These are phyloP conservation scores for Neocallimastix lanati DNA, from an alignment of 192 early-diverging fungal species.

Conservation along the genomic window DNA sequence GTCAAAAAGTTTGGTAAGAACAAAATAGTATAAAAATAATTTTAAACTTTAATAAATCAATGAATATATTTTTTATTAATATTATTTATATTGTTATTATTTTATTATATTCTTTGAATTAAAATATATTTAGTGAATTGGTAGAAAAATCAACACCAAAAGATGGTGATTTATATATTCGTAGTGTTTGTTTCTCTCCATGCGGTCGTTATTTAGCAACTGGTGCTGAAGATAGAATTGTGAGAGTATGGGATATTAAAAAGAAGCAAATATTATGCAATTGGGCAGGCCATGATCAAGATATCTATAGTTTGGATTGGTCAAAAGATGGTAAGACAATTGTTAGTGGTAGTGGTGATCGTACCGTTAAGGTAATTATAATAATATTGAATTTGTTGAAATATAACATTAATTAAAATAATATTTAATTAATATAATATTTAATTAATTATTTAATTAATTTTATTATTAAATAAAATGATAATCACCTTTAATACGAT, in stretches of 20 bases:
- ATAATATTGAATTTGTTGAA: no score
- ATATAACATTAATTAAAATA: no score
- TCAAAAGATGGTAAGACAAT: constrained; percentile 71
- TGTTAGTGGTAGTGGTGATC: constrained; percentile 75
- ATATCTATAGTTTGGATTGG: constrained; percentile 94
- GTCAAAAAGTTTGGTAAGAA: constrained; percentile 49
- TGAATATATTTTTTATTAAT: no score
- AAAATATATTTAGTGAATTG: constrained; percentile 30
- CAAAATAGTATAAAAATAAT: no score
- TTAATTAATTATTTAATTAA: no score
- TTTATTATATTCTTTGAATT: no score
- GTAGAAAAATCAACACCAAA: constrained; percentile 55
- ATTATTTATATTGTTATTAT: no score
- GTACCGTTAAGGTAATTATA: constrained; percentile 35
- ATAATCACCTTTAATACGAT: no score
- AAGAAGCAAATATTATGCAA: constrained; percentile 10
- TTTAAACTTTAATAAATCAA: no score
- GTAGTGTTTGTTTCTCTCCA: constrained; percentile 89
- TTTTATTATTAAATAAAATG: no score
- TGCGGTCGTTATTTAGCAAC: constrained; percentile 79
- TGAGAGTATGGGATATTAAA: constrained; percentile 51
- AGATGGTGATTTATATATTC: constrained; percentile 82
- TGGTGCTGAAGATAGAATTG: constrained; percentile 88
- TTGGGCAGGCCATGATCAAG: constrained; percentile 78
- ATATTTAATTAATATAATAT: no score